phyloP scores from a whole-genome alignment of 345 rosid species.

The Eucalyptus sp. region DNA sequence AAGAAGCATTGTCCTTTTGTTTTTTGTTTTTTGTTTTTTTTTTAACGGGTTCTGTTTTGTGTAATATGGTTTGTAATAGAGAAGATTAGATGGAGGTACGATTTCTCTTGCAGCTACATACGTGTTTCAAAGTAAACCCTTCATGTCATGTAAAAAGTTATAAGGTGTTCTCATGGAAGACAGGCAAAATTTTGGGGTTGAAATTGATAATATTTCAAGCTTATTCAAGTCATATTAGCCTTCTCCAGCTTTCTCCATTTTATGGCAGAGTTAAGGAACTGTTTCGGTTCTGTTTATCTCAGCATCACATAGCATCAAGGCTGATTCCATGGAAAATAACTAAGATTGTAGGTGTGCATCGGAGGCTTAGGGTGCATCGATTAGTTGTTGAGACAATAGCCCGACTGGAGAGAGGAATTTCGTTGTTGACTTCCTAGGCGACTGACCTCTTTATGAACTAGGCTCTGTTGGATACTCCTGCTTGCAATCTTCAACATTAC shows the following conservation, averaged over 20 bases:
- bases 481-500: neutral
- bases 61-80: neutral
- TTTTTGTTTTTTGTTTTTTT: neutral
- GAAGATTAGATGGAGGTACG: neutral
- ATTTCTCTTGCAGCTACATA: neutral
- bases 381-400: neutral
- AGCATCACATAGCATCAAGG: neutral
- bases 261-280: neutral
- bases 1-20: neutral
- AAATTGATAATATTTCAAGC: neutral
- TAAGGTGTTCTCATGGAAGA: neutral
- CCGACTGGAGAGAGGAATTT: neutral
- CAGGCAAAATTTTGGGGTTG: neutral
- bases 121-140: neutral
- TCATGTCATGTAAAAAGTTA: neutral
- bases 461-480: neutral
- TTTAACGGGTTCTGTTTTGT: neutral
- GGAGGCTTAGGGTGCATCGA: neutral
- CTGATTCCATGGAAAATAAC: neutral
- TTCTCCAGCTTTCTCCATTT: neutral
- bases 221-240: neutral
- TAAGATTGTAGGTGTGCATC: neutral
- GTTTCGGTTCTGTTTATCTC: neutral
- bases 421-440: neutral
- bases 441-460: neutral